A percentile compares a stretch with the other conserved stretches of the same genome.
Conservation (phyloP, 352 stramenopile genomes). For the Chrysophaeum taylorii region DNA sequence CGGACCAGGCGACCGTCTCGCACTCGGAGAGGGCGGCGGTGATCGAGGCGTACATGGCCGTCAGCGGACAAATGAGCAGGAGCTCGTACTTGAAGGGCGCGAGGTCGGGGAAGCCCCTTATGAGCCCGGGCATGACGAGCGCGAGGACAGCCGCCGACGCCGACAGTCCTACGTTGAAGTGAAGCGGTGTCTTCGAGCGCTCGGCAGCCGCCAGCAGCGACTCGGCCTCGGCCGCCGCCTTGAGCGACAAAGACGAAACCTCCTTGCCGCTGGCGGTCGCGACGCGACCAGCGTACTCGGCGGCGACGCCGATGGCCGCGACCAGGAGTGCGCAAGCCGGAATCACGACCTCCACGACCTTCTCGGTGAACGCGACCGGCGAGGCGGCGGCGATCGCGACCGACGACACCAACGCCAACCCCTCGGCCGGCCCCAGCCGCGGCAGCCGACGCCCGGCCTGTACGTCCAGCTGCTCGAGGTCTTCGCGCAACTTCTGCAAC, state of each 20-base stretch:
- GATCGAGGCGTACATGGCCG: background rate
- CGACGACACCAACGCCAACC: background rate
- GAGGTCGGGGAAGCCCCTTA: too few relatives aligned
- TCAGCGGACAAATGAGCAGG: background rate
- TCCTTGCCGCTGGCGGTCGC: constrained; percentile 57
- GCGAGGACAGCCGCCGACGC: constrained; percentile 34
- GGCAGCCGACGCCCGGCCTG: too few relatives aligned
- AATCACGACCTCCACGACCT: constrained; percentile 23
- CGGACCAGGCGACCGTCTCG: background rate
- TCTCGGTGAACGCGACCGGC: constrained; percentile 9
- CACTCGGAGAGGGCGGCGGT: background rate
- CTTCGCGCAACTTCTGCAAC: background rate
- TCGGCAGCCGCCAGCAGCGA: constrained; percentile 48
- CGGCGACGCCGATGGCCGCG: constrained; percentile 52
- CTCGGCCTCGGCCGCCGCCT: constrained; percentile 54
- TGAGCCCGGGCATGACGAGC: constrained; percentile 34
- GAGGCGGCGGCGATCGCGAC: background rate
- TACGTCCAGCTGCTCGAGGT: background rate
- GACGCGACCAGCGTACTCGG: constrained; percentile 53
- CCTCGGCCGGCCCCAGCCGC: too few relatives aligned
- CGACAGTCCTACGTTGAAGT: constrained; percentile 48
- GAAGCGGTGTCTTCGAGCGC: constrained; percentile 49
- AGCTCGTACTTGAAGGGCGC: background rate
- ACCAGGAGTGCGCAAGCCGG: constrained; percentile 29
- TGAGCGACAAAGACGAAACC: constrained; percentile 43